Conservation (phyloP, 805 yeast species). For the Myxozyma sirexii region DNA sequence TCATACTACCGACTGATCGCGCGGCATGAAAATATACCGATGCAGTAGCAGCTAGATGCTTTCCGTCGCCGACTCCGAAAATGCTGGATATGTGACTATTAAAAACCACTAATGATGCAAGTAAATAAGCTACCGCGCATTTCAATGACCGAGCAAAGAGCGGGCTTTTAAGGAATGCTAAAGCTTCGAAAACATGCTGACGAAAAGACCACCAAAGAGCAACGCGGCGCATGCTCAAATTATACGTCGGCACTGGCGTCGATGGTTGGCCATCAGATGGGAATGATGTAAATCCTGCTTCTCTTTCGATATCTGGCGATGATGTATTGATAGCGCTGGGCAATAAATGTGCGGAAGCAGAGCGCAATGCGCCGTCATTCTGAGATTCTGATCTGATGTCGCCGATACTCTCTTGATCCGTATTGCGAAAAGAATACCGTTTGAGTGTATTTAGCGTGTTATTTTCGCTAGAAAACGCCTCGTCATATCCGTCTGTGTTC, state of each 20-base stretch:
- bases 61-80: constrained; percentile 69
- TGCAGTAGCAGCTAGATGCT: constrained; percentile 80
- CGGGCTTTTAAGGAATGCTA: not conserved
- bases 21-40: constrained; percentile 86
- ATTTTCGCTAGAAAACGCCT: too few relatives aligned
- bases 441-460: too few relatives aligned
- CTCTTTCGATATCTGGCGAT: not conserved
- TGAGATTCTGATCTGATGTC: not conserved
- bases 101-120: constrained; percentile 76
- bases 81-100: constrained; percentile 46
- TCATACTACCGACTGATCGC: constrained; percentile 77
- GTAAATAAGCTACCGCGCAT: constrained; percentile 71
- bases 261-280: not conserved
- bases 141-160: constrained; percentile 46
- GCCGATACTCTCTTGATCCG: not conserved
- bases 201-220: not conserved
- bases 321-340: not conserved
- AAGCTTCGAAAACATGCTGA: not conserved
- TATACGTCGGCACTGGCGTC: not conserved
- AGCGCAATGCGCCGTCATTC: not conserved
- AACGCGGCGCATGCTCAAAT: not conserved
- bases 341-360: not conserved
- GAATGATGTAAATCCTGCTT: not conserved
- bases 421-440: not conserved
- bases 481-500: not conserved